Base-by-base conservation (phyloP, 2,329 filamentous ascomycete species). In the Aureobasidium pullulans region DNA sequence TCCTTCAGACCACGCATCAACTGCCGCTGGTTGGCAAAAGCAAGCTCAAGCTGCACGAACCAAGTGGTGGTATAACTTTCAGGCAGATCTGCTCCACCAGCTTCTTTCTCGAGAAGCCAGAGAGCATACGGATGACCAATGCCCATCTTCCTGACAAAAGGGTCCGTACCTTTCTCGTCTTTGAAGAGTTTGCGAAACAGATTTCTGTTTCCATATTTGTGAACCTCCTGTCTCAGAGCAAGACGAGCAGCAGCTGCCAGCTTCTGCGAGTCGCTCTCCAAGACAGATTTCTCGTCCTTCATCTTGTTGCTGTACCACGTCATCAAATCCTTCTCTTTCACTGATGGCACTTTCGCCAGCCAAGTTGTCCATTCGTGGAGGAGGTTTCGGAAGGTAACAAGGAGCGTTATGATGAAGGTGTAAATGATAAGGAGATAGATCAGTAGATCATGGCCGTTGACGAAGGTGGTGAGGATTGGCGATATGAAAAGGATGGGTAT, bases 291-390 rank as follows among this genome's bases (percentile, higher is more conserved):
- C 46, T 62, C 62, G 13, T 46, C 32, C 65, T 63, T 61, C 39
- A 66, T 63, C 36, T 69, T 72, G 16, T 71, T 64, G 10, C 72
- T 66, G 66, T 79, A 80, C 79, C 80, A 83, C 13, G 73, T 70
- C 34, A 79, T 70, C 7, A 82, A 73, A 40, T 80, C 77, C n/a
- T 72, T 69, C 62, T 81, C 79, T 43, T 76, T 74, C 31, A 81
- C 69, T 6, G 73, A 73, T 49, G 77, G 75, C 44, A 83, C 77
- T 43, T 77, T 76, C 57, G 75, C 70, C 62, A 78, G 76, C 83
- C 83, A 86, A 2, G 76, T 81, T 4, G 81, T 79, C 84, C 84
- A 86, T 63, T 81, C 77, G 23, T 79, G 78, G 39, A 78, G 78
- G 6, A 83, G 76, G 1, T 72, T 72, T n/a, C 82, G 76, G 61